Evolutionary conservation across 1,139 yeast species (phyloP).

Genomic region (Taphrina confusa): DNA sequence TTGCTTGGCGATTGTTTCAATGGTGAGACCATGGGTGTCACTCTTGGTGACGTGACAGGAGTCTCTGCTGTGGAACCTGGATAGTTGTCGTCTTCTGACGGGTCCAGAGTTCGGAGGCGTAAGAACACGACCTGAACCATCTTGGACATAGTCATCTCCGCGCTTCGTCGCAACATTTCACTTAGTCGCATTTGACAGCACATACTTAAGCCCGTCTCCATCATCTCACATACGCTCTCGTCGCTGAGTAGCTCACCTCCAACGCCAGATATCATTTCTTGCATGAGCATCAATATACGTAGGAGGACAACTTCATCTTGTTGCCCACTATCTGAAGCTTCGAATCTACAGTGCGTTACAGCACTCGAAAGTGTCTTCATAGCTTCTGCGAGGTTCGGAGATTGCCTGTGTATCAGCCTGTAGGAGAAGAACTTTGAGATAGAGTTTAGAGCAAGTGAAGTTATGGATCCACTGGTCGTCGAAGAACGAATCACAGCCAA

Average conservation of each 20-base stretch:
- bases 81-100: slow-evolving; percentile 16
- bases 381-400: slow-evolving; percentile 54
- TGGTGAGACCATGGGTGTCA: slow-evolving; percentile 11
- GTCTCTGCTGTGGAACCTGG: slow-evolving; percentile 25
- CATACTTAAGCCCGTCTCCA: slow-evolving; percentile 86
- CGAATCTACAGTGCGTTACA: slow-evolving; percentile 90
- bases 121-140: slow-evolving; percentile 70
- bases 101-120: slow-evolving; percentile 51
- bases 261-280: slow-evolving; percentile 64
- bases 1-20: slow-evolving; percentile 40
- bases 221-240: slow-evolving; percentile 81
- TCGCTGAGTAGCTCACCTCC: slow-evolving; percentile 69
- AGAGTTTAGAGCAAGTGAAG: slow-evolving; percentile 77
- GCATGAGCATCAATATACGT: slow-evolving; percentile 76
- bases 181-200: slow-evolving; percentile 92
- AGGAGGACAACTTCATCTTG: slow-evolving; percentile 89
- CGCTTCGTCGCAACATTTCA: slow-evolving; percentile 83
- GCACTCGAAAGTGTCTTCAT: slow-evolving; percentile 69
- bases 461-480: slow-evolving; percentile 80
- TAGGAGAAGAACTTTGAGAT: slow-evolving; percentile 70
- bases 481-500: slow-evolving; percentile 82
- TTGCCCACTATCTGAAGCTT: slow-evolving; percentile 88
- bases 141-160: slow-evolving; percentile 77
- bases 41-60: slow-evolving; percentile 5
- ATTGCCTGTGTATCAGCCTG: slow-evolving; percentile 53